Evolutionary conservation across 768 basidiomycete species (phyloP), one percentile per base, ranked within the genome.

Genomic region (Myochromella boudieri): DNA sequence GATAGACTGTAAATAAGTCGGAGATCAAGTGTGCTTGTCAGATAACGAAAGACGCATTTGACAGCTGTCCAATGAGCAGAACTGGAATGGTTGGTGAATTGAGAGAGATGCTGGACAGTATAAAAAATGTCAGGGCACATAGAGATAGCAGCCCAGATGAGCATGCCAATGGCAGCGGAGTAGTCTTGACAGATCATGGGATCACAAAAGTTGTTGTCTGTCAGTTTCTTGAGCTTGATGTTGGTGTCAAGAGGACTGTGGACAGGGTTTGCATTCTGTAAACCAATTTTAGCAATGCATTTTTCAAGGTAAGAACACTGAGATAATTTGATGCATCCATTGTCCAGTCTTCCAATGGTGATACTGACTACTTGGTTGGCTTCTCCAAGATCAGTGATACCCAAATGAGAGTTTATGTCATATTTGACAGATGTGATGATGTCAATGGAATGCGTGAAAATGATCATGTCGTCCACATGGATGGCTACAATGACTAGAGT

Each of bases 101-200:
- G 68, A 4, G 61, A 52, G 0, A 76, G 52, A 1, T 50, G 46
- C 1, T 56, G 48, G 6, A 72, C 66, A 0, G 70, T 58, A 46
- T 60, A 71, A 1, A 67, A 53, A 33, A 76, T 74, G 49, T 77
- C 70, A 1, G 71, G 71, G 1, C 66, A 58, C 0, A 67, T 68
- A 3, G 54, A 57, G 1, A 66, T 43, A 0, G 67, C 59, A 1
- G 62, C 49, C 49, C 68, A 71, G 46, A 70, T 62, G 6, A 70
- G 65, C 17, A 57, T 61, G 18, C 62, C 68, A 24, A 73, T 63
- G 33, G 46, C 14, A 1, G 40, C 27, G 12, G 49, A 46, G 22
- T 54, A 49, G 6, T 46, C 11, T 4, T 27, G 15, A 14, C 43
- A 27, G 6, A 53, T 50, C 0, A 21, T 12, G 4, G 22, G 5